These are phyloP conservation scores for Hemileccinum impolitum DNA, from an alignment of 768 basidiomycete species.

Conservation along the genomic window DNA sequence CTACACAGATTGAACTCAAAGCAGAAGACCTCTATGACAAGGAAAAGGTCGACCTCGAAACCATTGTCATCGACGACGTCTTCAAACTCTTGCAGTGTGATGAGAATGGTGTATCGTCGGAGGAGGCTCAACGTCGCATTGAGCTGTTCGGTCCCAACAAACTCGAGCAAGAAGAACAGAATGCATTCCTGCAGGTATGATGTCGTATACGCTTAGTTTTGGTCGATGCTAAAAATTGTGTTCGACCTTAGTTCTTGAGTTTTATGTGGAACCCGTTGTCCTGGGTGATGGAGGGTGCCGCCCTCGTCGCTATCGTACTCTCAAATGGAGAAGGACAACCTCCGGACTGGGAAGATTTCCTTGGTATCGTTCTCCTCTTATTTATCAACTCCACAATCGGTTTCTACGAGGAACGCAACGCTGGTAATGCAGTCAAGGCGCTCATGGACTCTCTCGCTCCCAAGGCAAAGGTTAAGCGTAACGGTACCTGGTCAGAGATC, in stretches of 20 bases:
- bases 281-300: constrained; percentile 99
- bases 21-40: constrained; percentile 96
- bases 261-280: constrained; percentile 99
- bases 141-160: constrained; percentile 97
- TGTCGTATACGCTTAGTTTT: constrained; percentile 1
- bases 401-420: constrained; percentile 97
- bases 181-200: constrained; percentile 79
- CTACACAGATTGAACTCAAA: constrained; percentile 70
- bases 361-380: constrained; percentile 89
- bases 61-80: constrained; percentile 94
- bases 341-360: constrained; percentile 97
- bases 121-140: constrained; percentile 80
- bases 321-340: constrained; percentile 86
- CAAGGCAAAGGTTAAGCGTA: constrained; percentile 92
- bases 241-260: constrained; percentile 62
- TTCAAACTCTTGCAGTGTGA: constrained; percentile 93
- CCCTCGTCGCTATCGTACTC: constrained; percentile 89
- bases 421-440: constrained; percentile 98
- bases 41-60: constrained; percentile 99
- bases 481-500: constrained; percentile 82
- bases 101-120: constrained; percentile 69
- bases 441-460: constrained; percentile 99
- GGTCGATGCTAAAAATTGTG: background rate
- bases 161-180: constrained; percentile 87
- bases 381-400: constrained; percentile 96